These are phyloP conservation scores for Diaporthe destruens DNA, from an alignment of 2,329 filamentous ascomycete genomes.

Conservation along the genomic window DNA sequence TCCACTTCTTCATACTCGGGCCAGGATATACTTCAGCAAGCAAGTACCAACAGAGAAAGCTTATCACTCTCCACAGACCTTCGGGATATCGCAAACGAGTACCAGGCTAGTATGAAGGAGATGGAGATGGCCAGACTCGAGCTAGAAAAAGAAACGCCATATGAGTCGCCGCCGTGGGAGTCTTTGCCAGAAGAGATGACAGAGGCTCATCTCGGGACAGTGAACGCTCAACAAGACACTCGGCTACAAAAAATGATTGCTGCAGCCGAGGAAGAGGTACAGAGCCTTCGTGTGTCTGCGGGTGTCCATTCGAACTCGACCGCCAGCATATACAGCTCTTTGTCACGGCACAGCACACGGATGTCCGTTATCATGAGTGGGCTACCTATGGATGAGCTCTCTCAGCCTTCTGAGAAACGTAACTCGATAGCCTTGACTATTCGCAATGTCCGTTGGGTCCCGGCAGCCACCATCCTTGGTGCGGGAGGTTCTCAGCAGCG, in stretches of 20 bases:
- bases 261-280: background rate
- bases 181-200: background rate
- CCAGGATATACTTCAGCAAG: background rate
- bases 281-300: background rate
- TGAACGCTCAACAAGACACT: background rate
- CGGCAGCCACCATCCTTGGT: no score
- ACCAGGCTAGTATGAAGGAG: background rate
- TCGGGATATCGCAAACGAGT: background rate
- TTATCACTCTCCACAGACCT: background rate
- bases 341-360: background rate
- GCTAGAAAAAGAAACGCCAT: background rate
- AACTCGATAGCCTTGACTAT: background rate
- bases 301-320: background rate
- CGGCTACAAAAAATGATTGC: constrained; percentile 4
- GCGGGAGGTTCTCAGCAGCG: no score
- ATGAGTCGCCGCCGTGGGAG: background rate
- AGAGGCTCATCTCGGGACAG: no score
- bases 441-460: background rate
- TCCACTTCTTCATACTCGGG: background rate
- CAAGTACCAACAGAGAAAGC: background rate
- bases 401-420: background rate
- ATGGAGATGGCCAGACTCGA: constrained; percentile 1
- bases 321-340: constrained; percentile 9
- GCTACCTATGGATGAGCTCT: background rate
- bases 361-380: background rate